A percentile compares a stretch with the other conserved stretches of the same genome.
These are phyloP conservation scores for Aureobasidium pullulans DNA, from an alignment of 2,329 filamentous ascomycete species.

Conservation along the genomic window DNA sequence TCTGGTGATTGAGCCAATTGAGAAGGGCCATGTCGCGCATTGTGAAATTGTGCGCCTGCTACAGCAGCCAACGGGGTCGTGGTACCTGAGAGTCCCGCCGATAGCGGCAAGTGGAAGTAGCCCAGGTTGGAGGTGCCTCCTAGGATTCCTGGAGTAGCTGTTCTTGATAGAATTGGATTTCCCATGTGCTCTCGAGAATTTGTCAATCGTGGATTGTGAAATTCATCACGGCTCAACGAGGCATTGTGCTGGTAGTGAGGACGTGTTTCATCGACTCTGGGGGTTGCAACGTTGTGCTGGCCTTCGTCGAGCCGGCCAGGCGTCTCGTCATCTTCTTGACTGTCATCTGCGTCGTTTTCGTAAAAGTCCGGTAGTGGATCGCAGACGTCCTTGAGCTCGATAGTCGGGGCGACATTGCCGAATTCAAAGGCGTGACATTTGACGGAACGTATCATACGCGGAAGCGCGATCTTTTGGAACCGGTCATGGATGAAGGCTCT, in stretches of 20 bases:
- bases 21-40: slow-evolving; percentile 25
- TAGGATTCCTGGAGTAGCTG: slow-evolving; percentile 52
- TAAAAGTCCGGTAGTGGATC: slow-evolving; percentile 96
- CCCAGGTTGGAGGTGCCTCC: slow-evolving; percentile 70
- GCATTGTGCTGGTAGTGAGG: slow-evolving; percentile 2
- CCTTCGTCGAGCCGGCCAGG: background rate
- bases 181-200: slow-evolving; percentile 16
- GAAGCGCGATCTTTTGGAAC: slow-evolving; percentile 85
- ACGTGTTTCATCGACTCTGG: background rate
- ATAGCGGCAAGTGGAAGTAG: slow-evolving; percentile 75
- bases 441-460: slow-evolving; percentile 94
- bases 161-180: slow-evolving; percentile 32
- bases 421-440: slow-evolving; percentile 93
- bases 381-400: slow-evolving; percentile 94
- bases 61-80: slow-evolving; percentile 75
- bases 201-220: slow-evolving; percentile 10
- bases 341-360: slow-evolving; percentile 65
- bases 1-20: slow-evolving; percentile 11
- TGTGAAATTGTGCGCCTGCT: slow-evolving; percentile 59
- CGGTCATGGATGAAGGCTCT: slow-evolving; percentile 91
- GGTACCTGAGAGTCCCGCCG: slow-evolving; percentile 62
- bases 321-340: slow-evolving; percentile 39
- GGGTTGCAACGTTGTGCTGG: background rate
- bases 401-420: slow-evolving; percentile 69
- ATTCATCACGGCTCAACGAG: slow-evolving; percentile 9